Evolutionary conservation across 192 early-diverging fungal genomes (phyloP).

Genomic region (Backusella parvicylindrica): DNA sequence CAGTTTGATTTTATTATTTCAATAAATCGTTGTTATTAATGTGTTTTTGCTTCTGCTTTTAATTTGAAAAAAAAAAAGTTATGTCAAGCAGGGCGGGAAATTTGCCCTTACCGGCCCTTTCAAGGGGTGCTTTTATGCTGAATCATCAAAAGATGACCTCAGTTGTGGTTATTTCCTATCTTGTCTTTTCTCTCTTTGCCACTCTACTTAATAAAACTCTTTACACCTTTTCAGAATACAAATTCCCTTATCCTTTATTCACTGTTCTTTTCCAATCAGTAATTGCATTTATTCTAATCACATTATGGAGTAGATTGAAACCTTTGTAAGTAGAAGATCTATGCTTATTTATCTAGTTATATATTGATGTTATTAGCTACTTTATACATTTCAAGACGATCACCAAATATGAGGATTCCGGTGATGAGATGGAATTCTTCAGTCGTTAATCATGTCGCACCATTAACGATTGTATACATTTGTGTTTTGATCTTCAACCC

Average conservation of each 20-base stretch:
- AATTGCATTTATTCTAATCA: constrained; percentile 44
- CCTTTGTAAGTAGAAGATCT: constrained; percentile 34
- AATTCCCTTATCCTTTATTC: constrained; percentile 58
- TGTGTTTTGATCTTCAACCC: constrained; percentile 57
- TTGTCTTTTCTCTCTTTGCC: constrained; percentile 48
- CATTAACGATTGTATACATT: constrained; percentile 56
- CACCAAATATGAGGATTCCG: constrained; percentile 30
- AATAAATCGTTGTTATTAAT: not conserved
- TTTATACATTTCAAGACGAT: constrained; percentile 32
- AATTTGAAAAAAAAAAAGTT: not conserved
- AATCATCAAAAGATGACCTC: not conserved
- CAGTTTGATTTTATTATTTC: not conserved
- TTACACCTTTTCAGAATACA: constrained; percentile 38
- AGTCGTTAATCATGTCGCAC: constrained; percentile 40
- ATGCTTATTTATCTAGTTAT: not conserved
- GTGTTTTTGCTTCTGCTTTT: not conserved
- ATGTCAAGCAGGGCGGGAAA: not conserved
- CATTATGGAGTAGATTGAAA: constrained; percentile 43
- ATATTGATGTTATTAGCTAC: constrained; percentile 15
- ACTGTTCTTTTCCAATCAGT: constrained; percentile 56
- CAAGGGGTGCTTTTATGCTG: constrained; percentile 22
- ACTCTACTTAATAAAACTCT: constrained; percentile 54
- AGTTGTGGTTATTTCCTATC: constrained; percentile 31
- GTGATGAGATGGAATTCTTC: constrained; percentile 48
- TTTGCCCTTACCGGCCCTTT: not conserved